phyloP scores from a whole-genome alignment of 1,284 basidiomycete genomes.

The Cerioporus squamosus region DNA sequence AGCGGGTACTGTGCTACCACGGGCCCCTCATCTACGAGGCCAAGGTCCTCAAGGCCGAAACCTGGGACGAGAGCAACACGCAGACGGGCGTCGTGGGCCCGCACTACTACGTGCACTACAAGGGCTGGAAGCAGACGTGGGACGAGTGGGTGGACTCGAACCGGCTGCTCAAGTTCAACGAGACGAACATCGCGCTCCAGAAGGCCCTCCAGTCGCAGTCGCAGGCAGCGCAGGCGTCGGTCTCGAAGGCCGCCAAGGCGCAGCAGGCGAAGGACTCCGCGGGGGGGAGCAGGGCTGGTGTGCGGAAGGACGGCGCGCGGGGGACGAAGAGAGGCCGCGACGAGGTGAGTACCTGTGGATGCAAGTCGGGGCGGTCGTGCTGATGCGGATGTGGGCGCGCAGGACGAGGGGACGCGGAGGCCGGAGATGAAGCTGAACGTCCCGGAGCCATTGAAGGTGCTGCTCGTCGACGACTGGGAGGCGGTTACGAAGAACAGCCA shows the following conservation, averaged over 20 bases:
- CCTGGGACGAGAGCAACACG: conserved; percentile 70
- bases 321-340: conserved; percentile 68
- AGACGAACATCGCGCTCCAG: conserved; percentile 84
- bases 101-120: conserved; percentile 97
- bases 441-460: conserved; percentile 87
- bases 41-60: conserved; percentile 86
- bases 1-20: conserved; percentile 92
- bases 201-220: conserved; percentile 47
- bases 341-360: conserved; percentile 45
- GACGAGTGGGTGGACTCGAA: conserved; percentile 95
- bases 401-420: conserved; percentile 72
- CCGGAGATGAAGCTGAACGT: conserved; percentile 92
- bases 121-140: conserved; percentile 99
- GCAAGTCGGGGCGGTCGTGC: not conserved
- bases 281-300: conserved; percentile 38
- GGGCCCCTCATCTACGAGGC: conserved; percentile 95
- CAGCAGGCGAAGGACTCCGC: conserved; percentile 37
- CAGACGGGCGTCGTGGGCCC: conserved; percentile 71
- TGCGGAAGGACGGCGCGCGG: no score
- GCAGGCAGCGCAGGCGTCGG: conserved; percentile 28
- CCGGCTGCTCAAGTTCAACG: conserved; percentile 88
- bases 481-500: conserved; percentile 94
- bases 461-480: conserved; percentile 98
- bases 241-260: conserved; percentile 35
- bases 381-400: not conserved